These are phyloP conservation scores for Vinca minor DNA, from an alignment of 257 asterid species.

Conservation along the genomic window DNA sequence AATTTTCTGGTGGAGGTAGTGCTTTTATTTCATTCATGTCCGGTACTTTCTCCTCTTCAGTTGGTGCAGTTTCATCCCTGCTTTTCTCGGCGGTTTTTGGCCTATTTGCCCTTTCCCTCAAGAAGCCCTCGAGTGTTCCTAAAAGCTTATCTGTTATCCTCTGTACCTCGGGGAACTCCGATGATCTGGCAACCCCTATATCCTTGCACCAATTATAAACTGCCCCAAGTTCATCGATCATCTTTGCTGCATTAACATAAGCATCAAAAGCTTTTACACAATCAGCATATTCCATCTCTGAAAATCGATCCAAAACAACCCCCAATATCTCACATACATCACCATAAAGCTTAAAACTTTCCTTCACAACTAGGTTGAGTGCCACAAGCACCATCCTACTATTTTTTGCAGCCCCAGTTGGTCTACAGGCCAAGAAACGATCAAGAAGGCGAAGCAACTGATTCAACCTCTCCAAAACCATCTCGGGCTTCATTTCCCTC, in stretches of 20 bases:
- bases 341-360: constrained; percentile 45
- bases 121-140: constrained; percentile 44
- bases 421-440: constrained; percentile 51
- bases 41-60: constrained; percentile 27
- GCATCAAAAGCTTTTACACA: constrained; percentile 55
- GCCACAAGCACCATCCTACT: constrained; percentile 61
- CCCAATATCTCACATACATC: constrained; percentile 39
- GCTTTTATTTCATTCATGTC: constrained; percentile 40
- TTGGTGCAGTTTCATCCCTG: constrained; percentile 18
- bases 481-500: constrained; percentile 43
- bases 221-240: constrained; percentile 38
- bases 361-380: constrained; percentile 37
- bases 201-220: constrained; percentile 59
- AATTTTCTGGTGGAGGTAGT: constrained; percentile 25
- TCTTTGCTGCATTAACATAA: constrained; percentile 51
- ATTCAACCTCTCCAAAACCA: constrained; percentile 51
- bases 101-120: constrained; percentile 42
- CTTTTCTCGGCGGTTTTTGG: constrained; percentile 26
- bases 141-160: constrained; percentile 47
- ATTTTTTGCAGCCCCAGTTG: constrained; percentile 58
- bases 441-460: constrained; percentile 49
- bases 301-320: constrained; percentile 35
- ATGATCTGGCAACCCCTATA: constrained; percentile 43
- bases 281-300: constrained; percentile 46
- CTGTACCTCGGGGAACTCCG: constrained; percentile 52